Base-by-base conservation (phyloP, 306 rosid species). In the Quercus ilex region DNA sequence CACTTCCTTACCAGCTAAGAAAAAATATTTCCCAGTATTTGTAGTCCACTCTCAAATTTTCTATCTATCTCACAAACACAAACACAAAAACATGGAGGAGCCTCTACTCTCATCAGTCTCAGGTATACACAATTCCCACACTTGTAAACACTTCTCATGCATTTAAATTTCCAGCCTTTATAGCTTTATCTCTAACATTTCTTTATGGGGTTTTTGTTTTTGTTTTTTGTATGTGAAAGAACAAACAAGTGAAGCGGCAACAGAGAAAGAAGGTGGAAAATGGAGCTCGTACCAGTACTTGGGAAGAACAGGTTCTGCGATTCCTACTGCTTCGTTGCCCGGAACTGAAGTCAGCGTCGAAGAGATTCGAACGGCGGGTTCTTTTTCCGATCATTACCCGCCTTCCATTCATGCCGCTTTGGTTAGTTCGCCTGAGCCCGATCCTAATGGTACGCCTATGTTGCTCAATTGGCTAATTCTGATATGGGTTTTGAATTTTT, bases 291-390 rank as follows among this genome's bases (percentile, higher is more conserved):
- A 92, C 82, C 91, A 91, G 77, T 74, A 85, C 79, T 79, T 87
- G 83, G 97, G 91, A 35, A 78, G 92, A 87, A 69, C 90, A 13
- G 97, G 93, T 23, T 86, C 97, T 46, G 89, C 55, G 69, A 75
- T 86, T 12, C 97, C 96, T 18, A 85, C 88, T 57, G 84, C 92
- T 80, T 89, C 93, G 4, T 70, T 80, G 82, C 90, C 92, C 55
- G 98, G 88, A 53, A 87, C 85, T 74, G 91, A 91, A 73, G 93
- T 94, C 77, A 94, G 92, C 86, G 94, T 94, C 25, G 97, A 90
- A 69, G 99, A 94, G 87, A 92, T 94, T 69, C 86, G 99, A 41
- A 91, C 97, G 25, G 97, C 99, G 6, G 91, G 91, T 52, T 81
- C 91, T 69, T 64, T 89, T 74, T 86, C 96, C 41, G 87, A 89